Percentiles rank a stretch among this genome's conserved stretches.
Conservation (phyloP, 2,329 filamentous ascomycete genomes). For the Cytospora paraplurivora region DNA sequence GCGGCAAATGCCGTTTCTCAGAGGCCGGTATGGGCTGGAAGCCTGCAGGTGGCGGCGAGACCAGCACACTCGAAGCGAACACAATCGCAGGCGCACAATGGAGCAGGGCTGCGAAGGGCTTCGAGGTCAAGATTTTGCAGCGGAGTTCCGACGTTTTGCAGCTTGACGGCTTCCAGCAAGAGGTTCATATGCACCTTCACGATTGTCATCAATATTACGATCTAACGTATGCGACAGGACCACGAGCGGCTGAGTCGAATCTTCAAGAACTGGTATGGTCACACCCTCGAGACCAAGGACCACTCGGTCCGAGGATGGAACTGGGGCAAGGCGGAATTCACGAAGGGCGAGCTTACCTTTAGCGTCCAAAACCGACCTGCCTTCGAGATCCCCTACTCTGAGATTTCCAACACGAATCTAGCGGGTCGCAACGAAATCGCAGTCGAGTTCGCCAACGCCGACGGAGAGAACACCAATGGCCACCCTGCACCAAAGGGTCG, state of each 20-base stretch:
- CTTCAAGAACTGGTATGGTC: conserved; percentile 98
- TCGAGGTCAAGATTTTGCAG: conserved; percentile 88
- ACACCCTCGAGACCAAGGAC: conserved; percentile 88
- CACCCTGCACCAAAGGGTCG: conserved; percentile 76
- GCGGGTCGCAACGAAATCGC: conserved; percentile 98
- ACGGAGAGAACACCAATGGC: conserved; percentile 72
- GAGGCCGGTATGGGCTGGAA: conserved; percentile 97
- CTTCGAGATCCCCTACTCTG: conserved; percentile 95
- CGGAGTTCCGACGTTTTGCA: conserved; percentile 85
- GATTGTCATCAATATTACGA: neutral
- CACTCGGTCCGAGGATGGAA: conserved; percentile 97
- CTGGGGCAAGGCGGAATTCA: conserved; percentile 98
- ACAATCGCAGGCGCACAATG: conserved; percentile 89
- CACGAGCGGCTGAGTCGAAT: conserved; percentile 87
- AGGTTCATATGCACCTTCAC: conserved; percentile 51
- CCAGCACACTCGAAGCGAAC: conserved; percentile 86
- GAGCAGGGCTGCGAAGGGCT: conserved; percentile 90
- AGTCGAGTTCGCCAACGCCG: conserved; percentile 84
- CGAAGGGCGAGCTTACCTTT: conserved; percentile 92
- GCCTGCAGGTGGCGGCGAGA: conserved; percentile 80
- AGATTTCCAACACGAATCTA: conserved; percentile 96
- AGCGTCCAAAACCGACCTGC: conserved; percentile 96
- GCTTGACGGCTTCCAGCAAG: conserved; percentile 91
- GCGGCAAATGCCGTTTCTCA: conserved; percentile 91
- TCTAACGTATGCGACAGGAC: conserved; percentile 57